A percentile compares a stretch with the other conserved stretches of the same genome.
These are phyloP conservation scores for Asclepias syriaca DNA, from an alignment of 257 asterid genomes.

Conservation along the genomic window DNA sequence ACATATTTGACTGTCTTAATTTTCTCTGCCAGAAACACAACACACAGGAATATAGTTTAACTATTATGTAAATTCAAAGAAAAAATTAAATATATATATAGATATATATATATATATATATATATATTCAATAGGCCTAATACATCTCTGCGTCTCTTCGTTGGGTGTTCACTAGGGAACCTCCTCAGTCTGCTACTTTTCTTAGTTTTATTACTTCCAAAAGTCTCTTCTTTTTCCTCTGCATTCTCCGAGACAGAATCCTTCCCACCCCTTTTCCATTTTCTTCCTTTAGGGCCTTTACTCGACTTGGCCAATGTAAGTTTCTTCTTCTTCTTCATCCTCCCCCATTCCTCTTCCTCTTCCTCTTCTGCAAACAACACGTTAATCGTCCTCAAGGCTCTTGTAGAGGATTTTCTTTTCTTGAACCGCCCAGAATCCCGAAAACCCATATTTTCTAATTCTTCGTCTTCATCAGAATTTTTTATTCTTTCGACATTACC, in stretches of 20 bases:
- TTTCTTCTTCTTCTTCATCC: background rate
- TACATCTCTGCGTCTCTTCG: too few species aligned
- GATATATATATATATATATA: too few species aligned
- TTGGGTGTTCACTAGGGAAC: background rate
- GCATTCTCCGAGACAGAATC: background rate
- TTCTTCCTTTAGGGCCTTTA: conserved; percentile 16
- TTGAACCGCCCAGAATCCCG: background rate
- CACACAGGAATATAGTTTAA: conserved; percentile 3
- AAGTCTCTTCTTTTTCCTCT: conserved; percentile 18
- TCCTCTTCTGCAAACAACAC: background rate
- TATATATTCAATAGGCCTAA: background rate
- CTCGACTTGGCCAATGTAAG: conserved; percentile 1
- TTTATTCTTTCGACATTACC: background rate
- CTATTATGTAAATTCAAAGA: background rate
- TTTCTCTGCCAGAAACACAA: conserved; percentile 36
- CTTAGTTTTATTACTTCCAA: background rate
- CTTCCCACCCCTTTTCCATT: conserved; percentile 22
- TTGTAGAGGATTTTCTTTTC: conserved; percentile 2
- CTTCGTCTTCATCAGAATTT: background rate
- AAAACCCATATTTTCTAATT: background rate
- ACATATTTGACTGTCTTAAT: too few species aligned
- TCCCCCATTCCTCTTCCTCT: background rate
- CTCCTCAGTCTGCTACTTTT: conserved; percentile 4
- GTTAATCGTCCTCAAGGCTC: conserved; percentile 1
- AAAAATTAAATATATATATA: too few species aligned